Percentiles rank a stretch among this genome's conserved stretches.
Evolutionary conservation across 176 grass and related monocot species (phyloP).

Genomic region (Aegilops umbellulata): DNA sequence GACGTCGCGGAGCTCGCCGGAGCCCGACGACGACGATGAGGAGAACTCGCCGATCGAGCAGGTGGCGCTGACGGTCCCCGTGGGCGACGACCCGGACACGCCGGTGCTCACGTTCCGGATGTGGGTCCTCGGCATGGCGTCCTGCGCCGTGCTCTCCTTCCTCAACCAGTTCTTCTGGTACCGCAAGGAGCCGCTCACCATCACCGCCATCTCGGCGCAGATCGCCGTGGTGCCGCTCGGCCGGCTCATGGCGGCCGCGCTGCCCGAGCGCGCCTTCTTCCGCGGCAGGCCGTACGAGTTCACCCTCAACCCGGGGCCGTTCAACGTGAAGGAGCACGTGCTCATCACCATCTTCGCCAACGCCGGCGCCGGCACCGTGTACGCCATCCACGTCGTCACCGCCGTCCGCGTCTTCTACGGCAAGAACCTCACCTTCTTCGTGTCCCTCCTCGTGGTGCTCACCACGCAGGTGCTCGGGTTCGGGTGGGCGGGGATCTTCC

Average conservation of each 20-base stretch:
- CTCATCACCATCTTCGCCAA: conserved; percentile 98
- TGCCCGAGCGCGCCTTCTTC: conserved; percentile 43
- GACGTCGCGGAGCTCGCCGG: conserved; percentile 4
- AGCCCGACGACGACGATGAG: conserved; percentile 16
- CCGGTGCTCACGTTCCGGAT: conserved; percentile 90
- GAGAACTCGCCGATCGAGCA: conserved; percentile 94
- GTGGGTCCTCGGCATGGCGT: conserved; percentile 84
- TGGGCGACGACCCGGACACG: conserved; percentile 57
- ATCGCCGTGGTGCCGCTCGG: conserved; percentile 90
- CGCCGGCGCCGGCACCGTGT: conserved; percentile 89
- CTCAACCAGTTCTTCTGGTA: conserved; percentile 99
- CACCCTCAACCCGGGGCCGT: conserved; percentile 76
- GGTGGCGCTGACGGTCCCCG: conserved; percentile 88
- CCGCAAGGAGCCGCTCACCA: conserved; percentile 84
- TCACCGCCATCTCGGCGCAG: conserved; percentile 93
- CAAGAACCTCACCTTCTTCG: conserved; percentile 79
- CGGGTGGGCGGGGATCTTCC: conserved; percentile 96
- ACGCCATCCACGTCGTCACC: conserved; percentile 83
- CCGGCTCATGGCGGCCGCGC: conserved; percentile 55
- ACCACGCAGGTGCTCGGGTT: conserved; percentile 94
- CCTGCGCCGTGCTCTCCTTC: conserved; percentile 82
- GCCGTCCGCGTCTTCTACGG: conserved; percentile 87
- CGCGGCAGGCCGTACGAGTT: conserved; percentile 57
- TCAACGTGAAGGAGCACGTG: conserved; percentile 97
- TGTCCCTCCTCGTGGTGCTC: conserved; percentile 84